Evolutionary conservation across 345 rosid genomes (phyloP).

Genomic region (Gossypium longicalyx): DNA sequence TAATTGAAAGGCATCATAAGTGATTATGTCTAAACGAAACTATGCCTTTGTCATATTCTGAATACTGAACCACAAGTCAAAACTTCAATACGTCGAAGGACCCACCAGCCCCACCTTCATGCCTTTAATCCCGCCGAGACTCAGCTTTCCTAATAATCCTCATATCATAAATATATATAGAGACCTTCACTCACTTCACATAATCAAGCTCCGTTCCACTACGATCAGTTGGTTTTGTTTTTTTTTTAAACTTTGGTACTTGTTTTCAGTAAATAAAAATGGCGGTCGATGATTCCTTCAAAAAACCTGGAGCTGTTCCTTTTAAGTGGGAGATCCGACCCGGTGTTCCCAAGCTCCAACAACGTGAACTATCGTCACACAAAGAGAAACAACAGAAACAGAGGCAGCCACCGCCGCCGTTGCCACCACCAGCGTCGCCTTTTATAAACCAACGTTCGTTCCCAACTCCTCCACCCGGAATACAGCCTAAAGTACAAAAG

Average conservation of each 20-base stretch:
- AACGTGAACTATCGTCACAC: not conserved
- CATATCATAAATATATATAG: not conserved
- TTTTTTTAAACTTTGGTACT: not conserved
- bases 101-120: conserved; percentile 39
- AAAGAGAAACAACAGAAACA: conserved; percentile 14
- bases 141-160: not conserved
- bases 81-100: conserved; percentile 26
- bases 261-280: conserved; percentile 17
- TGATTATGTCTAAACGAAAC: not conserved
- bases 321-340: conserved; percentile 99
- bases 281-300: conserved; percentile 67
- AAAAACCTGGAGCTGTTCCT: conserved; percentile 69
- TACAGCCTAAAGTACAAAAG: conserved; percentile 29
- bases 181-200: not conserved
- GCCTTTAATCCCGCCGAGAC: conserved; percentile 55
- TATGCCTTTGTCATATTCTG: not conserved
- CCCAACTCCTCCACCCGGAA: conserved; percentile 20
- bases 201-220: not conserved
- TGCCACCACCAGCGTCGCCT: conserved; percentile 13
- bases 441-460: conserved; percentile 19
- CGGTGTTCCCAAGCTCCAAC: conserved; percentile 73
- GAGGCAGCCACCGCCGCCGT: conserved; percentile 27
- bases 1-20: not conserved
- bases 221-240: not conserved
- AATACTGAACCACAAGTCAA: conserved; percentile 20